A percentile compares a stretch with the other conserved stretches of the same genome.
phyloP scores from a whole-genome alignment of 2,329 filamentous ascomycete genomes.

The Elsinoe necatrix region DNA sequence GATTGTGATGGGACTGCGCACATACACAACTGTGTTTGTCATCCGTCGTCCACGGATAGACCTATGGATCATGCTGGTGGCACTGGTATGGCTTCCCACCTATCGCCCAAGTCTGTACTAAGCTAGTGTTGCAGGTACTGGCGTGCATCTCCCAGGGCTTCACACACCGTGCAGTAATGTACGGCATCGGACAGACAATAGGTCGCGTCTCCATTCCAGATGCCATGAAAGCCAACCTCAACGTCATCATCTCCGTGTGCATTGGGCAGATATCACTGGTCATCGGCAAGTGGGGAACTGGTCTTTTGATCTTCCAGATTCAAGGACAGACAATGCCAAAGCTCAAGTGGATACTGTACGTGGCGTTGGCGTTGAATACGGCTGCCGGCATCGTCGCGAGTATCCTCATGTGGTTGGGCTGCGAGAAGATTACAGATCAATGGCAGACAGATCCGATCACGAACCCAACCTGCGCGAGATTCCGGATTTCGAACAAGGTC shows the following conservation, averaged over 20 bases:
- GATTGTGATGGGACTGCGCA: not conserved
- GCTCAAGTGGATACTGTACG: conserved; percentile 3
- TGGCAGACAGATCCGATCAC: not conserved
- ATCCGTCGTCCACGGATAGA: conserved; percentile 6
- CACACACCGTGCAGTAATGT: not conserved
- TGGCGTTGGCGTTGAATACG: not conserved
- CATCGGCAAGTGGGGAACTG: conserved; percentile 4
- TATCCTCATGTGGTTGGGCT: conserved; percentile 7
- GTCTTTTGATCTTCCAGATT: not conserved
- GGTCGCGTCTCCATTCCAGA: not conserved
- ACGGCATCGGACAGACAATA: conserved; percentile 5
- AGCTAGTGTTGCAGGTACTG: not conserved
- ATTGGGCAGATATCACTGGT: conserved; percentile 2
- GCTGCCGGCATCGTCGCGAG: not conserved
- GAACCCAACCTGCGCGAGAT: not conserved
- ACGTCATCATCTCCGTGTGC: conserved; percentile 6
- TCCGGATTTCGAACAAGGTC: not conserved
- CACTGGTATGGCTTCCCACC: not conserved
- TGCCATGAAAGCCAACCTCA: conserved; percentile 1
- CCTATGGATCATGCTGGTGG: conserved; percentile 6
- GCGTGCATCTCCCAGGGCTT: conserved; percentile 7
- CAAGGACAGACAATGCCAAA: not conserved
- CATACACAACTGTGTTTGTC: not conserved
- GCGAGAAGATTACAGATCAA: not conserved
- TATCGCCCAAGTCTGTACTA: not conserved